Evolutionary conservation across 495 filamentous ascomycete species (phyloP).

Genomic region (Diplogelasinospora grovesii): DNA sequence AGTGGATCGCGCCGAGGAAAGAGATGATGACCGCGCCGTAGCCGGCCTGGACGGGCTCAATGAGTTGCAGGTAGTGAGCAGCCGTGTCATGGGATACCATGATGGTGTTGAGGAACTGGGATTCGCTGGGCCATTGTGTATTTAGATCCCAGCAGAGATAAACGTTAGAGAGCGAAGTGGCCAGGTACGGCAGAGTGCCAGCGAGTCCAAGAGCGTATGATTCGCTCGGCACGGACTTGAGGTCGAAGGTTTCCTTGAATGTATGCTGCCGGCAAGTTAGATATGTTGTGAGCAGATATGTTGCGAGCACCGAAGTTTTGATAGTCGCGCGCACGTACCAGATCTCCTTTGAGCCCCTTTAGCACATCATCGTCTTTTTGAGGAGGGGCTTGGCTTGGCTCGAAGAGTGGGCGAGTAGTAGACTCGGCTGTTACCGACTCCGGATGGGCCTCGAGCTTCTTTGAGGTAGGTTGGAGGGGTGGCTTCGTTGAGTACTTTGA

Average conservation of each 20-base stretch:
- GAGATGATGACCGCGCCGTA: slow-evolving; percentile 93
- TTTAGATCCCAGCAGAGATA: slow-evolving; percentile 79
- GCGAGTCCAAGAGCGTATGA: slow-evolving; percentile 77
- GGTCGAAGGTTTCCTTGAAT: slow-evolving; percentile 81
- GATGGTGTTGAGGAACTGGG: slow-evolving; percentile 41
- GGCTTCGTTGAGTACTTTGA: slow-evolving; percentile 20
- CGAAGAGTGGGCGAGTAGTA: slow-evolving; percentile 48
- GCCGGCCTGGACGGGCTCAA: slow-evolving; percentile 88
- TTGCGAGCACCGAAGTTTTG: too few species aligned
- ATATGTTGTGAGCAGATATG: neutral
- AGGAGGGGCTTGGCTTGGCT: slow-evolving; percentile 26
- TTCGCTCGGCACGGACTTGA: slow-evolving; percentile 71
- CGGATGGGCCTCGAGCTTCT: slow-evolving; percentile 50
- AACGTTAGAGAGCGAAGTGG: slow-evolving; percentile 80
- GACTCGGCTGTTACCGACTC: slow-evolving; percentile 53
- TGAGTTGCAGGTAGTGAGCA: slow-evolving; percentile 62
- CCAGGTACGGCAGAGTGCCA: slow-evolving; percentile 85
- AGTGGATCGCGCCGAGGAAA: slow-evolving; percentile 94
- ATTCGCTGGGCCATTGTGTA: slow-evolving; percentile 54
- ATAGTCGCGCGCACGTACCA: slow-evolving; percentile 56
- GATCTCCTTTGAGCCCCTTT: slow-evolving; percentile 61
- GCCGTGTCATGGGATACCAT: slow-evolving; percentile 67
- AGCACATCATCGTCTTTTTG: slow-evolving; percentile 54
- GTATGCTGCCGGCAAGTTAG: slow-evolving; percentile 48
- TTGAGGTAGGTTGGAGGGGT: slow-evolving; percentile 24